A percentile compares a stretch with the other conserved stretches of the same genome.
phyloP scores from a whole-genome alignment of 2,329 filamentous ascomycete species.

The Lasiodiplodia hormozganensis region DNA sequence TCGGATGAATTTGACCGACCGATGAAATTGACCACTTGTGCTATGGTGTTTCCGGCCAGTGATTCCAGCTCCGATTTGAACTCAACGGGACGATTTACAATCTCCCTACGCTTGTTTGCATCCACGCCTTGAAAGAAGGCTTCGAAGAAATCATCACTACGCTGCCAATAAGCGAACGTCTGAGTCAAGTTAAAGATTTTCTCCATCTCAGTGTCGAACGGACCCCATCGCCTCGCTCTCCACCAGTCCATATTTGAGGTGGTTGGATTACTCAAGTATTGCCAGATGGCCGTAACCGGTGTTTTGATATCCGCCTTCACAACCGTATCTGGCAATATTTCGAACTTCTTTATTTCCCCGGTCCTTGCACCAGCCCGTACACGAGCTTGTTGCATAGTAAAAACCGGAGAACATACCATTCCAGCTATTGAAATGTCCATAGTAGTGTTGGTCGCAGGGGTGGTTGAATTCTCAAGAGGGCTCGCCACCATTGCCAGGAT shows the following conservation, averaged over 20 bases:
- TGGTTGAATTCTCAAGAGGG: not conserved
- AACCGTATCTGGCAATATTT: not conserved
- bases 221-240: not conserved
- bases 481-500: not conserved
- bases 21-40: not conserved
- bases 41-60: not conserved
- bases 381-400: not conserved
- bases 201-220: not conserved
- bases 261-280: not conserved
- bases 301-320: not conserved
- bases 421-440: not conserved
- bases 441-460: not conserved
- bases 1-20: not conserved
- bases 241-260: not conserved
- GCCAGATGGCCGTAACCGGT: not conserved
- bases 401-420: not conserved
- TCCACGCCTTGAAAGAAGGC: not conserved
- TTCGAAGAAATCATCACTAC: not conserved
- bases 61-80: conserved; percentile 1
- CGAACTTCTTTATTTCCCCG: not conserved
- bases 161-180: not conserved
- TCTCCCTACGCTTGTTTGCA: not conserved
- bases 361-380: not conserved
- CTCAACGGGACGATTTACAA: not conserved
- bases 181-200: not conserved